Evolutionary conservation across 495 filamentous ascomycete genomes (phyloP), one percentile per base, ranked within the genome.

Genomic region (Penicillium salamii): DNA sequence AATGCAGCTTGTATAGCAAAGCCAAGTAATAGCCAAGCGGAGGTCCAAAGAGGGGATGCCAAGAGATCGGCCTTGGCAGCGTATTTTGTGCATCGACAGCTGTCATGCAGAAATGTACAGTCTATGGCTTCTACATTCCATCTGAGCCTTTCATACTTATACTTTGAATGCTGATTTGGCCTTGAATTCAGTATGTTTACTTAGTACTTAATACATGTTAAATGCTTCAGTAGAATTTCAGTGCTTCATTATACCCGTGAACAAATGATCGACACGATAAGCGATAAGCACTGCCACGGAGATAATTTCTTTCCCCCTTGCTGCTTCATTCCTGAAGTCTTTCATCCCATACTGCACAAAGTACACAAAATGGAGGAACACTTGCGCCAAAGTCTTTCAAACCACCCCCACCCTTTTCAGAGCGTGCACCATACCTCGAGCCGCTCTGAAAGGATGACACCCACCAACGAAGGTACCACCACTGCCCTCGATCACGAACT

Each of bases 341-440:
- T 40, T 46, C 32, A 21, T 24, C 17, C 7, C 31, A 33, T 34
- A n/a, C 50, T 20, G 19, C 31, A 42, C 36, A 14, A 20, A 9
- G 43, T 42, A 43, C 38, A 19, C 50, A 59, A 18, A 35, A 71
- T 71, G 68, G 68, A 71, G 45, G 68, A 71, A 46, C 68, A 69
- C 43, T 42, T 71, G 39, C 68, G 68, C 9, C 64, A 71, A 17
- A 69, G 66, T 53, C 45, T 66, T n/a, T 69, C 68, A 33, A 67
- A 68, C 51, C 68, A 69, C 45, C 55, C 61, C 15, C 24, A 46
- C 41, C 53, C 59, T 42, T 55, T 66, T 32, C 56, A 61, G 50
- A 46, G 50, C 35, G 44, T 61, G 23, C 45, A 49, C 38, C 54
- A 58, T 41, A 51, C 38, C 49, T 55, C 57, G 7, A 46, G 57